Evolutionary conservation across 768 basidiomycete species (phyloP), one percentile per base, ranked within the genome.

Genomic region (Suillus bovinus): DNA sequence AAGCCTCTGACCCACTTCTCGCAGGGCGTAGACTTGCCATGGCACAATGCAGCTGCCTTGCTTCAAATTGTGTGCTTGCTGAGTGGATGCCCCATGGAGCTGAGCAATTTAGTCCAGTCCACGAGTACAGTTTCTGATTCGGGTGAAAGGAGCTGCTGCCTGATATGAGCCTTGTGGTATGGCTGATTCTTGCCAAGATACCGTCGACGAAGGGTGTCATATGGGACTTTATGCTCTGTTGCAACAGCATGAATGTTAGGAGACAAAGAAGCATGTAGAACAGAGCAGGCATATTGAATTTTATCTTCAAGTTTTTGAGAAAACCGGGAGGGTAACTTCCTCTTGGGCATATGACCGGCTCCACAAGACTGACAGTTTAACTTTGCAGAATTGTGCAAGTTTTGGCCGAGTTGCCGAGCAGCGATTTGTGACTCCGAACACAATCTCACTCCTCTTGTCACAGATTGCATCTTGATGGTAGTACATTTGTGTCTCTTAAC

Each of bases 71-170:
- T 65, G 5, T 52, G 27, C 50, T 61, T 63, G 33, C 53, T 61
- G 47, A 71, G 42, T 2, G 71, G 66, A 16, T 56, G 24, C 14
- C 65, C 67, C n/a, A 34, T 50, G 31, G 42, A 10, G 7, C 42
- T 52, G 20, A 68, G 67, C 29, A 59, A 54, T 6, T 52, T 52
- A 33, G 66, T 47, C 67, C 67, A 73, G 7, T 72, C 66, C 52
- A 64, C 34, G 11, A 71, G 62, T 2, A 64, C 68, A 7, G n/a
- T 9, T 50, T 72, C 71, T 46, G 66, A 29, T 22, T 42, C 38
- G 2, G 46, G 58, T n/a, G 53, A 61, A 11, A 72, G 69, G n/a
- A 66, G 49, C 49, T 70, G 71, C 58, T 69, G 68, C 2, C 50
- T 34, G 10, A 41, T 46, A 55, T 66, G 65, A 16, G 66, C 68